Conservation (phyloP, 257 asterid species). For the Solanum clarkiae region DNA sequence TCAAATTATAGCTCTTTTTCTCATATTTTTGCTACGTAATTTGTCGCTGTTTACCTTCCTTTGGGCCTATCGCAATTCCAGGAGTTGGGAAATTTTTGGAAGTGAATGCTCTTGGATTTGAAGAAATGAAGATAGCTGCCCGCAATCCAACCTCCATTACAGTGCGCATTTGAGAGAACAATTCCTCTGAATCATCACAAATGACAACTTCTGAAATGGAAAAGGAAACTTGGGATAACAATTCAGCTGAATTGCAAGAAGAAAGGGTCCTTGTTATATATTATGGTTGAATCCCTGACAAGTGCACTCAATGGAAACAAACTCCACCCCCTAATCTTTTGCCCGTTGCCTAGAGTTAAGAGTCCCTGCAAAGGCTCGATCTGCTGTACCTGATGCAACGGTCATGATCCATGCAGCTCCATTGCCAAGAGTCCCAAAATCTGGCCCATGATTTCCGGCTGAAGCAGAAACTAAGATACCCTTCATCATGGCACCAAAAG, state of each 20-base stretch:
- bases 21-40: not conserved
- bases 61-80: conserved; percentile 4
- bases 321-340: conserved; percentile 5
- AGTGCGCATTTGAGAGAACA: not conserved
- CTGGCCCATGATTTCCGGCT: conserved; percentile 10
- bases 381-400: conserved; percentile 11
- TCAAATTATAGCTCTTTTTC: not conserved
- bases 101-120: not conserved
- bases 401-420: conserved; percentile 32
- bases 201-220: not conserved
- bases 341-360: conserved; percentile 20
- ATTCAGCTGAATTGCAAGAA: conserved; percentile 6
- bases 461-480: conserved; percentile 20
- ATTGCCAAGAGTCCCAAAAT: conserved; percentile 8
- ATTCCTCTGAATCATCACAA: not conserved
- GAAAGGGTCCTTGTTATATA: conserved; percentile 9
- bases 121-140: conserved; percentile 12
- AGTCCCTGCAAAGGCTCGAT: conserved; percentile 8
- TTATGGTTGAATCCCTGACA: not conserved
- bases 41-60: not conserved
- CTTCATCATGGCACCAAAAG: conserved; percentile 34
- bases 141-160: not conserved
- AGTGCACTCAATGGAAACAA: conserved; percentile 15
- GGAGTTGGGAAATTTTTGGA: conserved; percentile 2
- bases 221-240: not conserved